Evolutionary conservation across 163 green algal genomes (phyloP), one percentile per base, ranked within the genome.

Genomic region (Scenedesmus sp.): DNA sequence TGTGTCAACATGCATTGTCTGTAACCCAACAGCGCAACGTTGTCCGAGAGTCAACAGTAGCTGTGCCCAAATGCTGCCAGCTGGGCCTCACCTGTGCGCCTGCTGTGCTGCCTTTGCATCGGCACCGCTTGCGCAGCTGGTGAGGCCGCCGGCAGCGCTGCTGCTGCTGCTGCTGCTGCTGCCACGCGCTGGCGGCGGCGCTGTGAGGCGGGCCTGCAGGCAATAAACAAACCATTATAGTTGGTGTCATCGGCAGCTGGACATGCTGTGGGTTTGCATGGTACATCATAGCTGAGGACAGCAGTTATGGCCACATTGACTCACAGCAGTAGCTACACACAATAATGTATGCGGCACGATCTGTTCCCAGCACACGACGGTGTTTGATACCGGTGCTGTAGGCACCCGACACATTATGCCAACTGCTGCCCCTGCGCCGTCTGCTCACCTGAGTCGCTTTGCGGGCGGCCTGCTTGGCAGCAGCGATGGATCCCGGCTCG

Each of bases 381-480:
- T 46, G 34, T 46, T 46, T 46, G 34, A 46, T 46, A 46, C 34
- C 34, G 34, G 34, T 46, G 34, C 34, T 46, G 34, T 46, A 46
- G 34, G 34, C 34, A 46, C 34, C 34, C 34, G 34, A 46, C 34
- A 46, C 34, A 46, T 79, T 8, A 23, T 79, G 70, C 70, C 70
- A 52, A 3, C 23, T 52, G 12, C 66, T 16, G 23, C 34, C 34
- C 34, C 34, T 79, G 70, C 3, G 70, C 7, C 3, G 13, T 12
- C 13, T 62, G 34, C 77, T n/a, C 46, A 84, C 67, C 67, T 84
- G 73, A 6, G 87, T 64, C 1, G 73, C 87, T 7, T 60, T 34
- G 23, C 54, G 77, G 5, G 87, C 87, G 26, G 73, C 73, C 16
- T 74, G 56, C 73, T 92, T 92, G 26, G 77, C 77, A n/a, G 81